Evolutionary conservation across 208 protist species (phyloP).

Genomic region (Naegleria lovaniensis): DNA sequence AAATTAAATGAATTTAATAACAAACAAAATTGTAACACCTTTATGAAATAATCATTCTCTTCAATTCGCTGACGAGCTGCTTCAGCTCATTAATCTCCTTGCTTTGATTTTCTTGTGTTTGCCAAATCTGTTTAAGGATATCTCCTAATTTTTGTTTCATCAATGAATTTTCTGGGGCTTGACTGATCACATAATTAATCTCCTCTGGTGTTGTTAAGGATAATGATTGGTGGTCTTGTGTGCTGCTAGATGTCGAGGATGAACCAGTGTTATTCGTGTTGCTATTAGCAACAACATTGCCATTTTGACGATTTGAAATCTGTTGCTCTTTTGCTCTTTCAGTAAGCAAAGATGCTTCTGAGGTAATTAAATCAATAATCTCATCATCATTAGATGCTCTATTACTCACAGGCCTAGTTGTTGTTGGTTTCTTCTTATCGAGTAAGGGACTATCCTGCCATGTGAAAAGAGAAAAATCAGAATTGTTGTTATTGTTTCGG

Average conservation of each 20-base stretch:
- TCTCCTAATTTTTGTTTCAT: not conserved
- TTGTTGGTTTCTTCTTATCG: not conserved
- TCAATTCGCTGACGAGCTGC: not conserved
- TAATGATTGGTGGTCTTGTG: not conserved
- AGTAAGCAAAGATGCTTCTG: not conserved
- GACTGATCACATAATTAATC: not conserved
- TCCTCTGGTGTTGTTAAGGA: not conserved
- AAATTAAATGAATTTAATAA: no score
- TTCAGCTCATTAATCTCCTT: not conserved
- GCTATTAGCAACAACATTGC: not conserved
- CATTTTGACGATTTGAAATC: not conserved
- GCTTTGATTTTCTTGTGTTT: conserved; percentile 10
- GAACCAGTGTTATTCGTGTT: not conserved
- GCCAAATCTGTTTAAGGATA: not conserved
- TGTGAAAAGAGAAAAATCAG: not conserved
- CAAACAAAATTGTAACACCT: no score
- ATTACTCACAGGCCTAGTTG: not conserved
- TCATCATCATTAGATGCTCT: not conserved
- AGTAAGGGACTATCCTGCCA: not conserved
- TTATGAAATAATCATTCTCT: not conserved
- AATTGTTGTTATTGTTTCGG: not conserved
- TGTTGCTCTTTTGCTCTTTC: not conserved
- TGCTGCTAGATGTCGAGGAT: not conserved
- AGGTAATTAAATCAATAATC: not conserved
- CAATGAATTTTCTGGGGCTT: not conserved